Base-by-base conservation (phyloP, 148 eudicot genomes). In the Rheum nobile region DNA sequence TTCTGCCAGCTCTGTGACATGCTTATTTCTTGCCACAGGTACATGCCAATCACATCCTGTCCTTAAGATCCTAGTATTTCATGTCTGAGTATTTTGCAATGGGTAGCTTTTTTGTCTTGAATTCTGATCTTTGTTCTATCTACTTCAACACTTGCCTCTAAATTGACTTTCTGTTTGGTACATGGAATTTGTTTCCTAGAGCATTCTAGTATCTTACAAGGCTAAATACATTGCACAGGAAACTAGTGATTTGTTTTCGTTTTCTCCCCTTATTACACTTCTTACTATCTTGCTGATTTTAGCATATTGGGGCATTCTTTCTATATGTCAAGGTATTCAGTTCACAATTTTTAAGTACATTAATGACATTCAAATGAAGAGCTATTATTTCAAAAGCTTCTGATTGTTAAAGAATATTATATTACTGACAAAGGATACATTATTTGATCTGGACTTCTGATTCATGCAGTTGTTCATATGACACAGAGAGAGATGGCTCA, bases 11-110 rank as follows among this genome's bases (percentile, higher is more conserved):
- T 79, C 42, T 78, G 83, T 76, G 76, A 75, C 59, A 75, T 84
- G 55, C 86, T 85, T 78, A 74, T 75, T 61, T 41, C 59, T 22
- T 79, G 76, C 76, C 84, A 82, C 68, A 84, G 88, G 98, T 94
- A 84, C 73, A 79, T 69, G 26, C 44, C 38, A 28, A 10, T 22
- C 73, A 2, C 50, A 38, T 39, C 32, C 16, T 50, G 43, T 35
- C 43, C 14, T 29, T 17, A 22, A 24, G n/a, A 32, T 46, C 24
- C 68, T 65, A 2, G 38, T 29, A 31, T 63, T 65, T 65, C 22
- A 65, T 32, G 32, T 6, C 70, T 16, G 17, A 6, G 8, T 57
- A 50, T 21, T 26, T 41, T 21, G 50, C 29, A 39, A 4, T 28
- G 46, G 46, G 10, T 21, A n/a, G 39, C n/a, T n/a, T 69, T 37